A percentile compares a stretch with the other conserved stretches of the same genome.
Conservation (phyloP, 306 rosid genomes). For the Medicago ruthenica region DNA sequence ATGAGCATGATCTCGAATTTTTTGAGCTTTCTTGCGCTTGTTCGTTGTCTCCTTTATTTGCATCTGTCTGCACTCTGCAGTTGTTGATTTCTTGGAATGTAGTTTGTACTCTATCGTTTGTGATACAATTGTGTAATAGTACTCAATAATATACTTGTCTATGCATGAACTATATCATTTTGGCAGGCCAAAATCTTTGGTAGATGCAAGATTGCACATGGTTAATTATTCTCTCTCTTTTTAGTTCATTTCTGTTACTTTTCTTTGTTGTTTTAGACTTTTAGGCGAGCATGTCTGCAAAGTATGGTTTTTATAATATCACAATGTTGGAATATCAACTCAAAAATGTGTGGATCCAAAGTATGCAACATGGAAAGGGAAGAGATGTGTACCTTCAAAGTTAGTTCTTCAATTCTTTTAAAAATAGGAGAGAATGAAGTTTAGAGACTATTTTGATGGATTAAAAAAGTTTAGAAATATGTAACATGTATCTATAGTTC, state of each 20-base stretch:
- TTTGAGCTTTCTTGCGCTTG: conserved; percentile 17
- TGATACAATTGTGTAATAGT: conserved; percentile 3
- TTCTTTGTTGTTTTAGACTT: neutral
- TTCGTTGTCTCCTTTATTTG: conserved; percentile 8
- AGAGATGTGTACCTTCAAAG: neutral
- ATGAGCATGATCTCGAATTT: conserved; percentile 8
- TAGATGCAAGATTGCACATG: neutral
- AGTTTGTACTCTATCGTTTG: conserved; percentile 2
- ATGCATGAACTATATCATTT: neutral
- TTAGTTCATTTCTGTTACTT: neutral
- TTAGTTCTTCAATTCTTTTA: neutral
- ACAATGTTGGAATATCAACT: too few relatives aligned
- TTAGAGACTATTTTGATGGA: neutral
- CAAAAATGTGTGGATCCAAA: too few relatives aligned
- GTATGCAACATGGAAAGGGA: too few relatives aligned
- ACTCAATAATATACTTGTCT: neutral
- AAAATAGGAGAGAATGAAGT: neutral
- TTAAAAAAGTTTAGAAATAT: too few relatives aligned
- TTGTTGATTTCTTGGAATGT: conserved; percentile 38
- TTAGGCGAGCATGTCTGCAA: neutral
- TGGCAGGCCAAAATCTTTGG: conserved; percentile 6
- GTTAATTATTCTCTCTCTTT: neutral
- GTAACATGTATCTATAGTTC: too few relatives aligned
- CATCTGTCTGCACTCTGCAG: conserved; percentile 4
- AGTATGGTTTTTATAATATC: too few relatives aligned